Evolutionary conservation across 495 filamentous ascomycete species (phyloP), one percentile per base, ranked within the genome.

Genomic region (Aspergillus sparsus): DNA sequence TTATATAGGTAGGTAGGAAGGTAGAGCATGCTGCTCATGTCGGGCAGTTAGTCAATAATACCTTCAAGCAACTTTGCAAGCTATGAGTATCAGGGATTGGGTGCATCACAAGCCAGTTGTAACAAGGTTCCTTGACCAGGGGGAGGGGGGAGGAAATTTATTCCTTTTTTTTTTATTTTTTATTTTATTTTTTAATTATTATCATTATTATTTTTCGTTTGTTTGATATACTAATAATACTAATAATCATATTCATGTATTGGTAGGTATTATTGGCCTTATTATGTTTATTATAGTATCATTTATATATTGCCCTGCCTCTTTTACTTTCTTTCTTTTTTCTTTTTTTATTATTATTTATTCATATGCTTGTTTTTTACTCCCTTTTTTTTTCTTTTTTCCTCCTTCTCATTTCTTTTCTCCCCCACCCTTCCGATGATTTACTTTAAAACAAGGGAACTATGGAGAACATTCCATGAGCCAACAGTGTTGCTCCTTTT

Each of bases 51-150:
- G 56, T 58, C 60, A 55, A 62, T 49, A 35, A 62, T 45, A 57
- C 60, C 49, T 27, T 27, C 21, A 27, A 27, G 21, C 21, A 27
- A 55, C 55, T 49, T 57, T 55, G 39, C 21, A 55, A 53, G 42
- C 57, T 57, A 39, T 21, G 39, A 61, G 18, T 45, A 55, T 55
- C 56, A 57, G 37, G 49, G 59, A 55, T 61, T 60, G 46, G 51
- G 56, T 13, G 57, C 66, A 60, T 68, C 66, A 65, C 66, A 65
- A 65, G 62, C 59, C 58, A 64, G 62, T 54, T 58, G 60, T 50
- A 62, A 46, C 49, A 53, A 50, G 49, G 60, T 68, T 62, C 60
- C 42, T 54, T 44, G 60, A 63, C 60, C 64, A 57, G 60, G 60
- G 56, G 53, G 33, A 49, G 31, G 41, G n/a, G 18, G 36, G 42